Evolutionary conservation across 345 rosid genomes (phyloP).

Genomic region (Viola odorata): DNA sequence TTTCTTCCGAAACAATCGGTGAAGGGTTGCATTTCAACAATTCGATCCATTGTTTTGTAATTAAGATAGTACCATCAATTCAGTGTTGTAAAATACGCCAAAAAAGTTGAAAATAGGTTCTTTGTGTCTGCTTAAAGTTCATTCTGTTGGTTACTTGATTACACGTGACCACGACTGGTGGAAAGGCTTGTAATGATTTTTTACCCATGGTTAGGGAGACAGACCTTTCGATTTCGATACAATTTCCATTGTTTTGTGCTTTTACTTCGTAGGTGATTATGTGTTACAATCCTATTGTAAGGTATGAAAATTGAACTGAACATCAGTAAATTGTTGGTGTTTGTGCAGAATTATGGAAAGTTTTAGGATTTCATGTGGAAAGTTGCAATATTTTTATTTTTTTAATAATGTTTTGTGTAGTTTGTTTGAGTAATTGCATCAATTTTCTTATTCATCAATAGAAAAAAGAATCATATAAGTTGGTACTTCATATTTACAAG

Average conservation of each 20-base stretch:
- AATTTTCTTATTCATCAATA: neutral
- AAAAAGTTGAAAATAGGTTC: constrained; percentile 20
- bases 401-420: too few species aligned
- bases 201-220: neutral
- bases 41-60: constrained; percentile 32
- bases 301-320: too few species aligned
- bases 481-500: neutral
- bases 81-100: constrained; percentile 27
- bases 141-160: constrained; percentile 4
- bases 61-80: constrained; percentile 33
- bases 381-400: too few species aligned
- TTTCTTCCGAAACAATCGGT: constrained; percentile 53
- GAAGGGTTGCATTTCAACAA: constrained; percentile 17
- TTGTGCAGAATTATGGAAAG: too few species aligned
- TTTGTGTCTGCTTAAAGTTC: constrained; percentile 14
- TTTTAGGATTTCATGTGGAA: too few species aligned
- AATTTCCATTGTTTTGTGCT: neutral
- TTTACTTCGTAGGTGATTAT: neutral
- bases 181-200: constrained; percentile 5
- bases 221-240: neutral
- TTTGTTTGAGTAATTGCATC: too few species aligned
- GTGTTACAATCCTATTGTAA: too few species aligned
- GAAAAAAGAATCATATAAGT: neutral
- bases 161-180: neutral
- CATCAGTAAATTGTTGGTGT: too few species aligned